phyloP scores from a whole-genome alignment of 495 filamentous ascomycete species.

The Sordaria brevicollis region DNA sequence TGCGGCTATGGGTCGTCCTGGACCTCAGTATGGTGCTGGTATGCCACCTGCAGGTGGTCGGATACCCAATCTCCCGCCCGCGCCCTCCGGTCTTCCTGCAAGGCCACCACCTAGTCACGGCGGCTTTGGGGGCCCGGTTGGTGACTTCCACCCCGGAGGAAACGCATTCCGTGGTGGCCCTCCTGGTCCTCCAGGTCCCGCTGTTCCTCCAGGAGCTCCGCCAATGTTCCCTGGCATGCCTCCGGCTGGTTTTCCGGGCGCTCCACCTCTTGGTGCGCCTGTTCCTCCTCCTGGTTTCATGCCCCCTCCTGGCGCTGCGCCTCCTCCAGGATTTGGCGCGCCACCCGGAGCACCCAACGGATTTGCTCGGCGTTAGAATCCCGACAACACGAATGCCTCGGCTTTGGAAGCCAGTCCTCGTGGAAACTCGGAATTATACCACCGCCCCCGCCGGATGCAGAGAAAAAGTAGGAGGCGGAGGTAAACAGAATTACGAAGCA shows the following conservation, averaged over 20 bases:
- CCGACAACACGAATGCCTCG: not conserved
- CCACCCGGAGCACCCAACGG: slow-evolving; percentile 10
- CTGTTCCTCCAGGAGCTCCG: slow-evolving; percentile 2
- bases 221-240: slow-evolving; percentile 18
- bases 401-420: not conserved
- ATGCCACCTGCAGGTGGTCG: slow-evolving; percentile 15
- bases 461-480: not conserved
- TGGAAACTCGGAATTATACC: not conserved
- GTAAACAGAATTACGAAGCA: not conserved
- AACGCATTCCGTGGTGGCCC: slow-evolving; percentile 11
- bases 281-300: slow-evolving; percentile 22
- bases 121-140: slow-evolving; percentile 65
- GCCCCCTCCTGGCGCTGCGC: slow-evolving; percentile 10
- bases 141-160: slow-evolving; percentile 42
- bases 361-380: slow-evolving; percentile 8
- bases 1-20: slow-evolving; percentile 21
- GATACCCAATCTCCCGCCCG: slow-evolving; percentile 37
- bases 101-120: slow-evolving; percentile 69
- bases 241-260: slow-evolving; percentile 20
- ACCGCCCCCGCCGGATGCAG: too few relatives aligned
- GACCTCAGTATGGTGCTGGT: slow-evolving; percentile 17
- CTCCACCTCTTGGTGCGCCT: slow-evolving; percentile 17
- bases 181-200: slow-evolving; percentile 2
- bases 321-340: slow-evolving; percentile 12
- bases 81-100: slow-evolving; percentile 68